Evolutionary conservation across 345 rosid species (phyloP).

Genomic region (Adansonia digitata): DNA sequence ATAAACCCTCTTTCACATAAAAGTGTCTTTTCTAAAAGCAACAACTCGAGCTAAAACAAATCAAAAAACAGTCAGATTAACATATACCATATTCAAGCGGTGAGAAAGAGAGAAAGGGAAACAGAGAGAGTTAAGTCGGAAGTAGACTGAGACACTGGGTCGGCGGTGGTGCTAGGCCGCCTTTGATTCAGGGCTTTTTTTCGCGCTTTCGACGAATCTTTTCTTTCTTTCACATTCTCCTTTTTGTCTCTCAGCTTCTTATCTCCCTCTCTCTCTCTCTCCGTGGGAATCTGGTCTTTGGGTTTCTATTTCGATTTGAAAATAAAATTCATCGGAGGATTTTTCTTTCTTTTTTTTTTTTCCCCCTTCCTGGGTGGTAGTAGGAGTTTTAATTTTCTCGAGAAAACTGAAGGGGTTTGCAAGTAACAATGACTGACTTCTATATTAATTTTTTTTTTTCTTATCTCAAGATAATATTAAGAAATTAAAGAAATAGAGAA

Average conservation of each 20-base stretch:
- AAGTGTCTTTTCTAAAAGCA: not conserved
- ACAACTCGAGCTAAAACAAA: not conserved
- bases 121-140: constrained; percentile 1
- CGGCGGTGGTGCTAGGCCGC: constrained; percentile 17
- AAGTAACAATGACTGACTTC: not conserved
- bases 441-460: not conserved
- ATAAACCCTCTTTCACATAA: not conserved
- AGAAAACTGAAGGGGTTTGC: not conserved
- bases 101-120: not conserved
- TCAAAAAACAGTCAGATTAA: not conserved
- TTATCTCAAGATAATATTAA: constrained; percentile 13
- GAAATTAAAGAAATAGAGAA: not conserved
- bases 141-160: not conserved
- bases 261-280: not conserved
- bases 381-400: constrained; percentile 12
- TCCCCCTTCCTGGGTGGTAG: not conserved
- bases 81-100: constrained; percentile 22
- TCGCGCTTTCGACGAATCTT: constrained; percentile 19
- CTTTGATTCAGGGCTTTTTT: constrained; percentile 18
- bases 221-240: too few species aligned
- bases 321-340: not conserved
- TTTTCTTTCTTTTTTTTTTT: not conserved
- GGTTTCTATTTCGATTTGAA: not conserved
- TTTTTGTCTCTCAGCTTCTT: not conserved
- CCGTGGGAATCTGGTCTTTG: not conserved